These are phyloP conservation scores for Penicillium sp. DNA, from an alignment of 2,329 filamentous ascomycete species.

Conservation along the genomic window DNA sequence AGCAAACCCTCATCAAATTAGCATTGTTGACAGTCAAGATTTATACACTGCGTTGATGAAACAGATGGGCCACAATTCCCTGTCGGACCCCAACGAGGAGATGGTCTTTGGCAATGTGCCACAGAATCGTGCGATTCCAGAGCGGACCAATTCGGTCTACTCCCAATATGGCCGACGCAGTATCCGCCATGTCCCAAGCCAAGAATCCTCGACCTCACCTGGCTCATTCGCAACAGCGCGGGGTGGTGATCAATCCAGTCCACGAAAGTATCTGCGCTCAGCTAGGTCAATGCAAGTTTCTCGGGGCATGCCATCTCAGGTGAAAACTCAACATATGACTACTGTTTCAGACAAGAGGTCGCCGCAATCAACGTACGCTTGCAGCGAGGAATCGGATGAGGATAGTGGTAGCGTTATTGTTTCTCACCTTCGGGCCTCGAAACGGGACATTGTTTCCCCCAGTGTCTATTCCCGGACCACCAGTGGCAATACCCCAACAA, in stretches of 20 bases:
- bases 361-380: not conserved
- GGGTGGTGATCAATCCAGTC: conserved; percentile 20
- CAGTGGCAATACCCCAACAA: conserved; percentile 31
- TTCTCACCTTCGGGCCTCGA: conserved; percentile 4
- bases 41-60: conserved; percentile 46
- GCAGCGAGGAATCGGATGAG: conserved; percentile 18
- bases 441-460: conserved; percentile 29
- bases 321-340: not conserved
- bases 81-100: conserved; percentile 22
- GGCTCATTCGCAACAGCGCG: conserved; percentile 34
- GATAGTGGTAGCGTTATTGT: conserved; percentile 23
- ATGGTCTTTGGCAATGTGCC: conserved; percentile 32
- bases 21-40: conserved; percentile 38
- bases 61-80: conserved; percentile 32
- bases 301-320: not conserved
- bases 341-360: not conserved
- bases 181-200: conserved; percentile 33
- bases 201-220: conserved; percentile 30
- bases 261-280: conserved; percentile 16
- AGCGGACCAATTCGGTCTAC: conserved; percentile 27
- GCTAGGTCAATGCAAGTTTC: conserved; percentile 4
- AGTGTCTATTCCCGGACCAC: conserved; percentile 46
- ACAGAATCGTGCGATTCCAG: conserved; percentile 30
- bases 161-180: conserved; percentile 27
- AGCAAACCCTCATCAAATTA: conserved; percentile 16